phyloP scores from a whole-genome alignment of 2,329 filamentous ascomycete species.

The Diaporthe longicolla region DNA sequence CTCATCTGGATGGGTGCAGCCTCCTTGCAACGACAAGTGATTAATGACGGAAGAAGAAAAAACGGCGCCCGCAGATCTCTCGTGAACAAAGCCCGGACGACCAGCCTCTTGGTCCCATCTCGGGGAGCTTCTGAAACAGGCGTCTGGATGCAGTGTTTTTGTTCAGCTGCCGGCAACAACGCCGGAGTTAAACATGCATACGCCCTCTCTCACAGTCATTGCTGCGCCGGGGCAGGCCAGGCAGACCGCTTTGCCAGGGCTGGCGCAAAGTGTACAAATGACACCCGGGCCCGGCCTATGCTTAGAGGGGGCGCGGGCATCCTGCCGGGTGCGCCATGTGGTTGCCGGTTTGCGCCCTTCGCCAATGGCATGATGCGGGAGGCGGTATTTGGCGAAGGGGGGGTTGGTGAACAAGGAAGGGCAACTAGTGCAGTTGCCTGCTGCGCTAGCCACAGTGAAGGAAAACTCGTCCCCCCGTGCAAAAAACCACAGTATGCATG shows the following conservation, averaged over 20 bases:
- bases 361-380: conserved; percentile 23
- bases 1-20: conserved; percentile 6
- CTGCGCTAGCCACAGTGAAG: background rate
- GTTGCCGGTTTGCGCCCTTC: conserved; percentile 15
- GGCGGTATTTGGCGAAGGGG: conserved; percentile 2
- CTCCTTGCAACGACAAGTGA: background rate
- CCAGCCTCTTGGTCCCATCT: conserved; percentile 6
- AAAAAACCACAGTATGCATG: conserved; percentile 2
- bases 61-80: conserved; percentile 9
- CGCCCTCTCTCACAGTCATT: background rate
- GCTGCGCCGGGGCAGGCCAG: background rate
- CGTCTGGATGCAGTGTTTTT: conserved; percentile 15
- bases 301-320: background rate
- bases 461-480: background rate
- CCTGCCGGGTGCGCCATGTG: conserved; percentile 28
- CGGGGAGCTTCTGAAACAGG: conserved; percentile 20
- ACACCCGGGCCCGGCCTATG: background rate
- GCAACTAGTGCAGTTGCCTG: background rate
- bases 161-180: conserved; percentile 16
- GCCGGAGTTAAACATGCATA: conserved; percentile 4
- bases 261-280: conserved; percentile 4
- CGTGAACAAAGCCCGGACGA: conserved; percentile 21
- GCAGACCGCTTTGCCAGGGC: background rate
- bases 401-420: background rate
- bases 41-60: background rate